Evolutionary conservation across 2,329 filamentous ascomycete genomes (phyloP).

Genomic region (Hypoxylon sp.): DNA sequence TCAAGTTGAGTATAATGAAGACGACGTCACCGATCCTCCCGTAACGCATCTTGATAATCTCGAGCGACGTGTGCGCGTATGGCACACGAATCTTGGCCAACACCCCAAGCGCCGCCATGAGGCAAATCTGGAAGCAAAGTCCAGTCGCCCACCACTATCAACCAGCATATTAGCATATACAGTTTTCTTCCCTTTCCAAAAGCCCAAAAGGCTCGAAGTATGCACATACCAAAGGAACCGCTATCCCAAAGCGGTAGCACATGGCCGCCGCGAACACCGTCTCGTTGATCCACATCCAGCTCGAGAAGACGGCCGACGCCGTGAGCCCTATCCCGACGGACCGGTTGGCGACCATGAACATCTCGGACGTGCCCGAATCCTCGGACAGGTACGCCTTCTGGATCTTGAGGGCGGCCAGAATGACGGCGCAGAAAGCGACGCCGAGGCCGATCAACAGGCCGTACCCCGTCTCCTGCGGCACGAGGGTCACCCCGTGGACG

Average conservation of each 20-base stretch:
- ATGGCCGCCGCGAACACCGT: constrained; percentile 52
- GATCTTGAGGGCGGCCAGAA: constrained; percentile 59
- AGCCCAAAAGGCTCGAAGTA: background rate
- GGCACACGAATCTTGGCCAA: constrained; percentile 62
- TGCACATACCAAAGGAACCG: constrained; percentile 37
- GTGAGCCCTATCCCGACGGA: constrained; percentile 49
- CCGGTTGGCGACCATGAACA: constrained; percentile 56
- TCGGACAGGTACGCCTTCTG: constrained; percentile 58
- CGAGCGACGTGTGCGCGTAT: constrained; percentile 62
- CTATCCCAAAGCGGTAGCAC: constrained; percentile 44
- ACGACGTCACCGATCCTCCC: constrained; percentile 56
- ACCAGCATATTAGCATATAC: constrained; percentile 11
- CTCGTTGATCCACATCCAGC: constrained; percentile 59
- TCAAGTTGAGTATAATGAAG: constrained; percentile 56
- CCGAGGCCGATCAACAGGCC: constrained; percentile 62
- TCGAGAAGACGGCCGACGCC: constrained; percentile 50
- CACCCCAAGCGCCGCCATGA: constrained; percentile 62
- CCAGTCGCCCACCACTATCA: constrained; percentile 50
- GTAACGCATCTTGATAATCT: constrained; percentile 62
- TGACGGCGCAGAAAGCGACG: constrained; percentile 60
- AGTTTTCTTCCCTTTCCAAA: background rate
- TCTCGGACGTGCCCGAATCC: constrained; percentile 58
- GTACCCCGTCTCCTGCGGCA: constrained; percentile 51
- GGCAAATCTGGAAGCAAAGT: constrained; percentile 58
- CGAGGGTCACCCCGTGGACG: constrained; percentile 30